A percentile compares a stretch with the other conserved stretches of the same genome.
Evolutionary conservation across 768 basidiomycete species (phyloP).

Genomic region (Termitomyces sp.): DNA sequence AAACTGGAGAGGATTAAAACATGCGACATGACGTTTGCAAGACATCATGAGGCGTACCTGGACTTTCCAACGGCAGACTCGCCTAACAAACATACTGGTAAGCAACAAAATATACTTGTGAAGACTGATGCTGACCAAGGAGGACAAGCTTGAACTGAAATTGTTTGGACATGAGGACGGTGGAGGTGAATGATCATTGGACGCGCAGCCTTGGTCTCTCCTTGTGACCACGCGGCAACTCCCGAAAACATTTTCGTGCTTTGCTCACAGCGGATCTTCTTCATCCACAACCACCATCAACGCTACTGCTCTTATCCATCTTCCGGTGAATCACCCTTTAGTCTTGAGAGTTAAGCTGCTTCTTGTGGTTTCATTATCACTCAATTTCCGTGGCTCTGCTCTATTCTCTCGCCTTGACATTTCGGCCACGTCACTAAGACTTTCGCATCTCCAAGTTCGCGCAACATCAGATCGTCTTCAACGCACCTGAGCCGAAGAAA

Average conservation of each 20-base stretch:
- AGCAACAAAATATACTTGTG: conserved; percentile 7
- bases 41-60: conserved; percentile 45
- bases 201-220: conserved; percentile 10
- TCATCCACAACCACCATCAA: conserved; percentile 28
- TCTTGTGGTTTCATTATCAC: conserved; percentile 16
- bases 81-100: conserved; percentile 40
- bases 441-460: conserved; percentile 5
- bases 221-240: conserved; percentile 26
- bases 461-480: conserved; percentile 14
- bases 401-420: background rate
- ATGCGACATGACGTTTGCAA: conserved; percentile 14
- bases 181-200: conserved; percentile 17
- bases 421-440: conserved; percentile 31
- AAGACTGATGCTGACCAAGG: conserved; percentile 55
- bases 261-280: conserved; percentile 10
- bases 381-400: conserved; percentile 8
- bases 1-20: conserved; percentile 48
- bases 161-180: conserved; percentile 77
- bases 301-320: conserved; percentile 16
- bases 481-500: conserved; percentile 19
- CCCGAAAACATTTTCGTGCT: conserved; percentile 20
- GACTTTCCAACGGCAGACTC: conserved; percentile 98
- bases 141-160: conserved; percentile 96
- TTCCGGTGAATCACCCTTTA: conserved; percentile 9
- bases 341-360: conserved; percentile 26